Conservation (phyloP, 2,329 filamentous ascomycete species). For the Aspergillus pseudoviridinutans region DNA sequence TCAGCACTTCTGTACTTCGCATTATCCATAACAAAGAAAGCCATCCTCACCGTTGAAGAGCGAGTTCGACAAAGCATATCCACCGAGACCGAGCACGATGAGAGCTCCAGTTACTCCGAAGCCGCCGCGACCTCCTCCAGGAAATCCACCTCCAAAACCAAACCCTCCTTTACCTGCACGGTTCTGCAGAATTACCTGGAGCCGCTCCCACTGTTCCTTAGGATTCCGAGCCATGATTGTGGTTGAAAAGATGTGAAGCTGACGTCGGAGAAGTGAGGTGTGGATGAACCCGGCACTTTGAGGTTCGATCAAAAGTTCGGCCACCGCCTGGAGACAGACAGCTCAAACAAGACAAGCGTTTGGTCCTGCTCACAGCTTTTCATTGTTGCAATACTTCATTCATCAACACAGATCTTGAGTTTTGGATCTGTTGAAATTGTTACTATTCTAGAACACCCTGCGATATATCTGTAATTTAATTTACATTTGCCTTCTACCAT, state of each 20-base stretch:
- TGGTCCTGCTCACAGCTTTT: neutral
- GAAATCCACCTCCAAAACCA: slow-evolving; percentile 40
- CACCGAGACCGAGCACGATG: slow-evolving; percentile 48
- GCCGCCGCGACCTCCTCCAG: slow-evolving; percentile 53
- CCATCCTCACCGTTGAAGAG: slow-evolving; percentile 60
- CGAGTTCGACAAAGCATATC: slow-evolving; percentile 49
- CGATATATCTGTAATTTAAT: neutral
- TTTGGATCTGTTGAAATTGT: neutral
- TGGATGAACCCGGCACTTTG: slow-evolving; percentile 17
- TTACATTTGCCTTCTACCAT: neutral
- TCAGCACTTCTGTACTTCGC: slow-evolving; percentile 8
- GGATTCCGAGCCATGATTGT: slow-evolving; percentile 51
- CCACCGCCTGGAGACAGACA: slow-evolving; percentile 17
- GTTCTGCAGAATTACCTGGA: slow-evolving; percentile 60
- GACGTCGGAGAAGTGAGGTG: slow-evolving; percentile 24
- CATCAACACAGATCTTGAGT: neutral
- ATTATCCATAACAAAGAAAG: neutral
- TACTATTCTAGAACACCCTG: neutral
- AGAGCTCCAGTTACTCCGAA: slow-evolving; percentile 53
- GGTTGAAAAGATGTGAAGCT: slow-evolving; percentile 18
- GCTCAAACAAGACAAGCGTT: neutral
- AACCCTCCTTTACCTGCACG: slow-evolving; percentile 47
- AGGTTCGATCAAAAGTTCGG: slow-evolving; percentile 25
- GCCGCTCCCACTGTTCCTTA: slow-evolving; percentile 61
- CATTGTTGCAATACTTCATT: neutral